A percentile compares a stretch with the other conserved stretches of the same genome.
phyloP scores from a whole-genome alignment of 257 asterid species.

The Solanum paucissectum region DNA sequence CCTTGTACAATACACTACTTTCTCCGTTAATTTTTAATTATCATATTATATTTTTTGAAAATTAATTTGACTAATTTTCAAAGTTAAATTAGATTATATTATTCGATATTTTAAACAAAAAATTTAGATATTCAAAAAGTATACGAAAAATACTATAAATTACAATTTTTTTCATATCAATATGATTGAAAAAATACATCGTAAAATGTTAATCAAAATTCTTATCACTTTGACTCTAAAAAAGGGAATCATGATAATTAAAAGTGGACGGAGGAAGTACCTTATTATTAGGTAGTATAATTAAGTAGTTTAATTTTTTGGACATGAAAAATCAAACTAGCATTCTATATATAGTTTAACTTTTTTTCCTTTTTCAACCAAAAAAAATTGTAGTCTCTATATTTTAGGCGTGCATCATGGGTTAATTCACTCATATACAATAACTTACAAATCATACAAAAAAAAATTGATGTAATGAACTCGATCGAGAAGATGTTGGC shows the following conservation, averaged over 20 bases:
- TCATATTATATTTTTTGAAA: too few species aligned
- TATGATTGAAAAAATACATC: too few species aligned
- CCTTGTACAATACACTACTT: not conserved
- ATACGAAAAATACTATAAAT: too few species aligned
- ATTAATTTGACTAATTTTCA: too few species aligned
- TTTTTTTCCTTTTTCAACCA: not conserved
- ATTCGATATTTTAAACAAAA: too few species aligned
- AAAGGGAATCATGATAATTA: too few species aligned
- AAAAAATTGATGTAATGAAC: not conserved
- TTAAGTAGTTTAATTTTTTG: not conserved
- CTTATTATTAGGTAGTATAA: not conserved
- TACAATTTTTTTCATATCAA: not conserved
- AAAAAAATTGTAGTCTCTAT: not conserved
- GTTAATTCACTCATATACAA: too few species aligned
- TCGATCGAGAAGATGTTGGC: not conserved
- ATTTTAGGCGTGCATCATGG: not conserved
- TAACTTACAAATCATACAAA: not conserved
- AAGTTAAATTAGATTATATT: too few species aligned
- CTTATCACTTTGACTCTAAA: not conserved
- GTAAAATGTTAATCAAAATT: fast-evolving
- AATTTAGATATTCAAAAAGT: too few species aligned
- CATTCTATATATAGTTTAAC: not conserved
- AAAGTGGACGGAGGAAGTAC: too few species aligned
- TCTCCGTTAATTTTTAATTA: not conserved
- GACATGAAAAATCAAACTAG: not conserved